Evolutionary conservation across 768 basidiomycete species (phyloP).

Genomic region (Lepiota venenata): DNA sequence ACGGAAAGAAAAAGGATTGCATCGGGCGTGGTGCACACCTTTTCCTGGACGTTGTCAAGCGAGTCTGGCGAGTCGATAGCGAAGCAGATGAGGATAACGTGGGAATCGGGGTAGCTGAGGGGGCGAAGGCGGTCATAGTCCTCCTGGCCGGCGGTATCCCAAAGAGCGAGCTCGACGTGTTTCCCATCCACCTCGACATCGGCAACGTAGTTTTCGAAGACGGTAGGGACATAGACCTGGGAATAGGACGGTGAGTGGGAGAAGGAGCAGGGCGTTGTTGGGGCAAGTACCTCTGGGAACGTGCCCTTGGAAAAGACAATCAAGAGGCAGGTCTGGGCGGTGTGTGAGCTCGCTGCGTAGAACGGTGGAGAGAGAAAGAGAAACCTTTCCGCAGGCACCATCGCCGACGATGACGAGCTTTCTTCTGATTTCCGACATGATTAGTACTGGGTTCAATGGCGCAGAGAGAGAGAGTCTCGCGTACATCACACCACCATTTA

Average conservation of each 20-base stretch:
- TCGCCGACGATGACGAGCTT: conserved; percentile 99
- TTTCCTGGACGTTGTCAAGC: conserved; percentile 99
- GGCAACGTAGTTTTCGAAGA: conserved; percentile 99
- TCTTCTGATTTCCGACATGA: conserved; percentile 96
- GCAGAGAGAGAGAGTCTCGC: conserved; percentile 8
- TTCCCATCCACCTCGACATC: conserved; percentile 99
- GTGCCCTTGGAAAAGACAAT: conserved; percentile 97
- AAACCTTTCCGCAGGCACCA: conserved; percentile 94
- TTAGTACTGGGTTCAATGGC: conserved; percentile 7
- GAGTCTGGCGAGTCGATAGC: conserved; percentile 98
- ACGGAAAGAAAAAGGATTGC: background rate
- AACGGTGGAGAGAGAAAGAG: conserved; percentile 7
- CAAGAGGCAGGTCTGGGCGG: conserved; percentile 77
- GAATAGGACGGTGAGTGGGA: background rate
- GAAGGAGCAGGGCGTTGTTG: background rate
- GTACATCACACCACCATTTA: conserved; percentile 13
- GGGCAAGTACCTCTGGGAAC: conserved; percentile 80
- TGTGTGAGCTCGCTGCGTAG: background rate
- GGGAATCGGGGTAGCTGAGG: conserved; percentile 98
- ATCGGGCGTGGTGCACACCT: conserved; percentile 52
- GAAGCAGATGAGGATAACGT: conserved; percentile 99
- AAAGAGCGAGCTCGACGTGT: conserved; percentile 96
- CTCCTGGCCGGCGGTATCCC: conserved; percentile 99
- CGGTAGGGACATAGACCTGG: conserved; percentile 98
- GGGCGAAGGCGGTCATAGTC: conserved; percentile 99